phyloP scores from a whole-genome alignment of 208 protist genomes.

The Angomonas ambiguus region DNA sequence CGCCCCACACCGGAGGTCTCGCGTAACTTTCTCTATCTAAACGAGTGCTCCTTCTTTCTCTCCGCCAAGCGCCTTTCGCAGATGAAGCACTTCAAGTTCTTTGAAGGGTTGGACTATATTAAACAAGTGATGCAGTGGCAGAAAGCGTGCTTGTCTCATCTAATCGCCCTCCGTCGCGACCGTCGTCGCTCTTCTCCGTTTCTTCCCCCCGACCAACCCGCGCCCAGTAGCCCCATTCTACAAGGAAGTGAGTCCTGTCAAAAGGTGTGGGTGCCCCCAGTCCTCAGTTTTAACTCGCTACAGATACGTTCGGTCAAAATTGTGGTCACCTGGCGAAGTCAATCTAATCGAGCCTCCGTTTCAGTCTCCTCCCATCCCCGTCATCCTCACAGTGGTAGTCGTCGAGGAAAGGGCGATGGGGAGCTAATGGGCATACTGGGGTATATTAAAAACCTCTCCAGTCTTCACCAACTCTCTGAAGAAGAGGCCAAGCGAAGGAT shows the following conservation, averaged over 20 bases:
- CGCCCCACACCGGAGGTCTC: neutral
- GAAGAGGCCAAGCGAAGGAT: neutral
- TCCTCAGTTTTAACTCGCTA: neutral
- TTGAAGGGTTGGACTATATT: slow-evolving; percentile 1
- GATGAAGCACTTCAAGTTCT: neutral
- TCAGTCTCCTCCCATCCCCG: neutral
- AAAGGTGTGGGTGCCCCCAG: neutral
- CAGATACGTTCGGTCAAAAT: neutral
- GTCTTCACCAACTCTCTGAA: neutral
- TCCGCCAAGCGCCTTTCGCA: neutral
- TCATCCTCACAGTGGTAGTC: no score
- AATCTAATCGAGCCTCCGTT: neutral
- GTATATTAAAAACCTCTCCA: neutral
- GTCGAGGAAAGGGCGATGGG: neutral
- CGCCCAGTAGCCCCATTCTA: no score
- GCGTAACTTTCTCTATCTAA: slow-evolving; percentile 2
- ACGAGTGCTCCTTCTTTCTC: neutral
- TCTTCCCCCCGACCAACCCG: no score
- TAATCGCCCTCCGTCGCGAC: neutral
- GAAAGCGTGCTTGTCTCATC: neutral
- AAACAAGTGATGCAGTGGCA: neutral
- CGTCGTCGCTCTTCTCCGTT: neutral
- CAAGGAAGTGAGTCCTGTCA: no score
- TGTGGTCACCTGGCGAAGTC: neutral
- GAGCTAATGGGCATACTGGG: neutral